Conservation (phyloP, 768 basidiomycete genomes). For the Phallus indusiatus region DNA sequence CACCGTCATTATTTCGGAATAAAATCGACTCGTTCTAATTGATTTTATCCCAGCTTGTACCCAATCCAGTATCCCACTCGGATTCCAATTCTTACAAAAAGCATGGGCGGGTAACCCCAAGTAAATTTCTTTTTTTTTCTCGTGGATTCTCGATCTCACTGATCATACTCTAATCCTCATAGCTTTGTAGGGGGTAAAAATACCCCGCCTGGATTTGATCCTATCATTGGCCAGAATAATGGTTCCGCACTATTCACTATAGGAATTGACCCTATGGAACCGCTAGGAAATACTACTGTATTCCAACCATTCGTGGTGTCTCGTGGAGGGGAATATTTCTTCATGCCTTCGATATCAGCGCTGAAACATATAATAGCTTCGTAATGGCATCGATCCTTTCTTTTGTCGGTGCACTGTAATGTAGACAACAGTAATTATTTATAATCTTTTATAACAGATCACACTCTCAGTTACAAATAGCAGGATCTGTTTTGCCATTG, state of each 20-base stretch:
- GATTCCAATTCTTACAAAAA: constrained; percentile 25
- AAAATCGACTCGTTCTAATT: background rate
- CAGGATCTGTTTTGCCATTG: too few relatives aligned
- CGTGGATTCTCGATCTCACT: background rate
- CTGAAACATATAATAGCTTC: constrained; percentile 20
- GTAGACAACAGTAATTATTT: too few relatives aligned
- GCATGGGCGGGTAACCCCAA: constrained; percentile 1
- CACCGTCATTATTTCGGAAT: background rate
- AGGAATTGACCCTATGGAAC: constrained; percentile 18
- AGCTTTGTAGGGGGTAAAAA: constrained; percentile 8
- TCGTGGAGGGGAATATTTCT: constrained; percentile 46
- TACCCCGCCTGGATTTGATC: constrained; percentile 32
- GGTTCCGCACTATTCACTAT: constrained; percentile 10
- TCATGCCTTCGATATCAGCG: constrained; percentile 31
- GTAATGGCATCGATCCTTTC: background rate
- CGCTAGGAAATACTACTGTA: constrained; percentile 10
- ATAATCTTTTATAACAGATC: too few relatives aligned
- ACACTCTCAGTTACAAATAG: too few relatives aligned
- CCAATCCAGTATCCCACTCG: constrained; percentile 21
- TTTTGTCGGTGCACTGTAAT: background rate
- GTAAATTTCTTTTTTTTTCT: background rate
- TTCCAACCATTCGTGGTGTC: constrained; percentile 29
- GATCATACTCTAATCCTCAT: constrained; percentile 22
- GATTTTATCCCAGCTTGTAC: constrained; percentile 16
- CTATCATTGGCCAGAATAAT: constrained; percentile 30